A percentile compares a stretch with the other conserved stretches of the same genome.
Conservation (phyloP, 192 early-diverging fungal species). For the Diversispora eburnea region DNA sequence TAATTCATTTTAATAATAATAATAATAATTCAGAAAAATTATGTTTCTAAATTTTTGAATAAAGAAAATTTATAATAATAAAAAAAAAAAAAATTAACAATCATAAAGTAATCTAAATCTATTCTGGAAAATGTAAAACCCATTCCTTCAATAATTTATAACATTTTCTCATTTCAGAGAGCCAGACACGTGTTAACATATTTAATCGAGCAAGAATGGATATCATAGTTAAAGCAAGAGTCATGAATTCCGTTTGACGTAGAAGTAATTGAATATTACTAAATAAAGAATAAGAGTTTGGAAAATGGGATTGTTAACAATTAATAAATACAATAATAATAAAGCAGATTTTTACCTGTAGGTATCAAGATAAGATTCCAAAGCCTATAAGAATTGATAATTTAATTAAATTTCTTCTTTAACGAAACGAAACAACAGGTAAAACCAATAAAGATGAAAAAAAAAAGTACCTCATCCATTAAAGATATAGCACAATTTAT, state of each 20-base stretch:
- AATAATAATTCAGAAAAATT: too few relatives aligned
- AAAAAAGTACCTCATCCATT: slow-evolving; percentile 25
- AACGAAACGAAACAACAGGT: too few relatives aligned
- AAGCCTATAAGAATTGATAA: slow-evolving; percentile 10
- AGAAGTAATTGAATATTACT: slow-evolving; percentile 40
- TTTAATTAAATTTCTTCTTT: background rate
- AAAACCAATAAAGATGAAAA: background rate
- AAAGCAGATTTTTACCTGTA: slow-evolving; percentile 4
- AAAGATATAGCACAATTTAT: slow-evolving; percentile 9
- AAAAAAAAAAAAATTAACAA: too few relatives aligned
- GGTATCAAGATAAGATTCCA: slow-evolving; percentile 12
- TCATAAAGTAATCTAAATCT: background rate
- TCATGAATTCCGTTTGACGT: slow-evolving; percentile 44
- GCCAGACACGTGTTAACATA: slow-evolving; percentile 28
- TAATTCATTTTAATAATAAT: too few relatives aligned
- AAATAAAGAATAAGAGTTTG: background rate
- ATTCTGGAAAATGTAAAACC: slow-evolving; percentile 14
- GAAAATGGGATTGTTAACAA: background rate
- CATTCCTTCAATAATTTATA: slow-evolving; percentile 27
- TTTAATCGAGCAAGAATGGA: slow-evolving; percentile 22
- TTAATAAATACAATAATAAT: background rate
- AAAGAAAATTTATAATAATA: too few relatives aligned
- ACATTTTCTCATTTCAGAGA: slow-evolving; percentile 26
- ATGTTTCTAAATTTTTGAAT: too few relatives aligned
- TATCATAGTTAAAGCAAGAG: slow-evolving; percentile 34